Base-by-base conservation (phyloP, 192 early-diverging fungal species). In the Geranomyces michiganensis region DNA sequence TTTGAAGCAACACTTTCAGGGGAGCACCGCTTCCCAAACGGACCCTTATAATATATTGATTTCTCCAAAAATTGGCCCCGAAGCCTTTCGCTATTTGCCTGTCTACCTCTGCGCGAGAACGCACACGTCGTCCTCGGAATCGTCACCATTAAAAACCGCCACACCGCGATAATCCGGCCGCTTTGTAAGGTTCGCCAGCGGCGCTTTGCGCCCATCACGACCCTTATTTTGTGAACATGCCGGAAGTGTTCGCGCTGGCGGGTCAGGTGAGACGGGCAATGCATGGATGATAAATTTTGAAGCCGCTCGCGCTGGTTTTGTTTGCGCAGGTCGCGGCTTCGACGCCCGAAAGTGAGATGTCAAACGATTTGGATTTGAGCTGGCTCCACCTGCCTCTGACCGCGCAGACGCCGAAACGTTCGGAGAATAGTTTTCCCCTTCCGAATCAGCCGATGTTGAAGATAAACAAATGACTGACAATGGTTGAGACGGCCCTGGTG, bases 111-210 rank as follows among this genome's bases (percentile, higher is more conserved):
- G 36, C 36, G 36, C 3, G 10, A 41, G 36, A 10, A 41, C 10
- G 36, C 36, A 53, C 51, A 53, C 51, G 24, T 53, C 51, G n/a
- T 53, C 51, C 19, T 53, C 51, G 4, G 51, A 53, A 53, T 53
- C 51, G 51, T 26, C 24, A 26, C 51, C 51, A 15, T 53, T 26
- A 15, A 53, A 53, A 26, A 53, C 51, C 4, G 51, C 51, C 3
- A n/a, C 17, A 15, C 17, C 15, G 24, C 15, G 51, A 53, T 24
- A 53, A 15, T 7, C n/a, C n/a, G n/a, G n/a, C n/a, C n/a, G n/a
- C n/a, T n/a, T n/a, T n/a, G n/a, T n/a, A n/a, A n/a, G n/a, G n/a
- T n/a, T n/a, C n/a, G n/a, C n/a, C n/a, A n/a, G n/a, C n/a, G n/a
- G n/a, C n/a, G n/a, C n/a, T n/a, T n/a, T n/a, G n/a, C n/a, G n/a